Percentiles rank a stretch among this genome's conserved stretches.
phyloP scores from a whole-genome alignment of 73 alveolate genomes.

The Paramecium sexaurelia region DNA sequence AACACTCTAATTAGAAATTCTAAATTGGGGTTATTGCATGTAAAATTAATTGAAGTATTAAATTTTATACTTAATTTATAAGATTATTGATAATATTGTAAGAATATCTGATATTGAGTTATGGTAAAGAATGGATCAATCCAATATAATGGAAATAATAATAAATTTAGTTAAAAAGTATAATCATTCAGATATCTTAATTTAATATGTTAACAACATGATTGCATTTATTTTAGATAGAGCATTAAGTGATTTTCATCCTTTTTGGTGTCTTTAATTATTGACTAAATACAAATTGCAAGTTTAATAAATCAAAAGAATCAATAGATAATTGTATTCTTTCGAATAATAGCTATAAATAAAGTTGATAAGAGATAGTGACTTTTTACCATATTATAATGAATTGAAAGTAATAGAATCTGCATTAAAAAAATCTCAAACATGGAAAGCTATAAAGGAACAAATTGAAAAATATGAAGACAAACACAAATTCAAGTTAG shows the following conservation, averaged over 20 bases:
- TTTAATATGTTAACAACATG: neutral
- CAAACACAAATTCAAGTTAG: neutral
- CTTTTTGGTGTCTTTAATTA: slow-evolving; percentile 28
- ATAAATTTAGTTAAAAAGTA: neutral
- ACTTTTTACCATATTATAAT: neutral
- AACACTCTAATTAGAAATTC: neutral
- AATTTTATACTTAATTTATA: neutral
- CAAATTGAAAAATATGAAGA: neutral
- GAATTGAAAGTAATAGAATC: neutral
- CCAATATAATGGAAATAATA: neutral
- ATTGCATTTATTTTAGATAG: slow-evolving; percentile 28
- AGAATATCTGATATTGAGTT: slow-evolving; percentile 8
- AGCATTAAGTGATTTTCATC: slow-evolving; percentile 53
- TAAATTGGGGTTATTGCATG: neutral
- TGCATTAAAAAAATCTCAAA: neutral
- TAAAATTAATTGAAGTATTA: neutral
- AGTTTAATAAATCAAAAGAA: neutral
- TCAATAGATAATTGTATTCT: neutral
- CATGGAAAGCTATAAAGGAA: neutral
- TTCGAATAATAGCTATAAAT: neutral
- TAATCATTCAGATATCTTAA: neutral
- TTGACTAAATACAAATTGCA: neutral
- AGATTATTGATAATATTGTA: slow-evolving; percentile 38
- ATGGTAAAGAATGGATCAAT: neutral
- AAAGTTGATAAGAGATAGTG: slow-evolving; percentile 12